Percentiles rank a stretch among this genome's conserved stretches.
Conservation (phyloP, 805 yeast species). For the Maudiozyma bulderi region DNA sequence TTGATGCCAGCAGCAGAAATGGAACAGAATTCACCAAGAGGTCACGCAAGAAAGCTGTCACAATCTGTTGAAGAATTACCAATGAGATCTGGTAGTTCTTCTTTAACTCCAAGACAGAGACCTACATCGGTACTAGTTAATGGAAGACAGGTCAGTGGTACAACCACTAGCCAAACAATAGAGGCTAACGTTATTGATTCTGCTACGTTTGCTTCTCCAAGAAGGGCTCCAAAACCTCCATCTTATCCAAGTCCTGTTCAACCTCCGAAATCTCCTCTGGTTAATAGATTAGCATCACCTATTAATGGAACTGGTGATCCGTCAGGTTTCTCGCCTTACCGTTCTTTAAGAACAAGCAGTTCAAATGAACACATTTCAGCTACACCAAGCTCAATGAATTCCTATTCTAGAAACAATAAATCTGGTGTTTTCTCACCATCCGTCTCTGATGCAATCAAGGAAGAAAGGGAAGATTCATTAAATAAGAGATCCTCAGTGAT, state of each 20-base stretch:
- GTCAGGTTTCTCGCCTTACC: conserved; percentile 19
- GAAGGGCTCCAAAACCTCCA: conserved; percentile 68
- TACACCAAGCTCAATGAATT: not conserved
- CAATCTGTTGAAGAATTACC: conserved; percentile 18
- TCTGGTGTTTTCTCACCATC: conserved; percentile 1
- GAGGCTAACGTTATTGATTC: conserved; percentile 8
- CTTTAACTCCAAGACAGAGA: conserved; percentile 4
- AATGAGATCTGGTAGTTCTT: not conserved
- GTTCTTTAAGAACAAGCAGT: conserved; percentile 4
- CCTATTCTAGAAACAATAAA: not conserved
- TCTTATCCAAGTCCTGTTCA: conserved; percentile 36
- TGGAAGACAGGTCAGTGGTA: conserved; percentile 6
- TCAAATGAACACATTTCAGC: not conserved
- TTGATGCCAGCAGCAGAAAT: conserved; percentile 36
- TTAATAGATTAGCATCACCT: conserved; percentile 3
- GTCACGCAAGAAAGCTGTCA: conserved; percentile 10
- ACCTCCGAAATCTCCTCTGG: conserved; percentile 27
- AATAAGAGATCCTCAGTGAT: not conserved
- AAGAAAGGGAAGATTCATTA: not conserved
- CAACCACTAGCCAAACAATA: not conserved
- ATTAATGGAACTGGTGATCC: conserved; percentile 10
- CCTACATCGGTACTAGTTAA: conserved; percentile 12
- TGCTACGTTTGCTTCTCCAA: conserved; percentile 49
- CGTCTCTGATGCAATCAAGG: not conserved
- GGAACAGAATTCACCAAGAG: conserved; percentile 13